Evolutionary conservation across 495 filamentous ascomycete genomes (phyloP).

Genomic region (Rhypophila decipiens): DNA sequence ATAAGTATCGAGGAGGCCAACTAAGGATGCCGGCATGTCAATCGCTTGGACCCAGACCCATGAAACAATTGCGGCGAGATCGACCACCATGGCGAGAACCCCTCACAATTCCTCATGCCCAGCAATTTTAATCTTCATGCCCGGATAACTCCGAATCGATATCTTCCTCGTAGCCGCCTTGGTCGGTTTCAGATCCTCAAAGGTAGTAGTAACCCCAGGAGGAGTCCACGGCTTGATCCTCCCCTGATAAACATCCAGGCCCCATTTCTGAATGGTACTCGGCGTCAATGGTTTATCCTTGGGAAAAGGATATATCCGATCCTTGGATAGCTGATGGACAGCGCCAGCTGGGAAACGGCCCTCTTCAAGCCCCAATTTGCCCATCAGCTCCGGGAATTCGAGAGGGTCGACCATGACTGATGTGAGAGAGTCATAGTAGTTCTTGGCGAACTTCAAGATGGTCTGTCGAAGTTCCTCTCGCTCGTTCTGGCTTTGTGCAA

Average conservation of each 20-base stretch:
- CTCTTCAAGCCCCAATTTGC: slow-evolving; percentile 25
- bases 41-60: neutral
- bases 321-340: slow-evolving; percentile 27
- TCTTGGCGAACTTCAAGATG: slow-evolving; percentile 31
- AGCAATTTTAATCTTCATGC: slow-evolving; percentile 22
- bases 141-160: slow-evolving; percentile 18
- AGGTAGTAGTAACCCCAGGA: slow-evolving; percentile 20
- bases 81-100: too few species aligned
- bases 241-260: slow-evolving; percentile 26
- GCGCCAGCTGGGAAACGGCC: slow-evolving; percentile 23
- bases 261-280: slow-evolving; percentile 22
- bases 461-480: slow-evolving; percentile 19
- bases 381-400: slow-evolving; percentile 34
- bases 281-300: slow-evolving; percentile 17
- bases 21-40: neutral
- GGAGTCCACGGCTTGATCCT: slow-evolving; percentile 29
- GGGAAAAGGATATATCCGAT: slow-evolving; percentile 30
- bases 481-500: slow-evolving; percentile 23
- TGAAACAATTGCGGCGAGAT: too few species aligned
- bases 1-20: neutral
- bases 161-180: slow-evolving; percentile 18
- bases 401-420: slow-evolving; percentile 35
- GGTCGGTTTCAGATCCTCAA: slow-evolving; percentile 16
- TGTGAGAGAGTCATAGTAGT: slow-evolving; percentile 33
- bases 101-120: slow-evolving; percentile 25